Evolutionary conservation across 2,329 filamentous ascomycete species (phyloP).

Genomic region (Colletotrichum siamense): DNA sequence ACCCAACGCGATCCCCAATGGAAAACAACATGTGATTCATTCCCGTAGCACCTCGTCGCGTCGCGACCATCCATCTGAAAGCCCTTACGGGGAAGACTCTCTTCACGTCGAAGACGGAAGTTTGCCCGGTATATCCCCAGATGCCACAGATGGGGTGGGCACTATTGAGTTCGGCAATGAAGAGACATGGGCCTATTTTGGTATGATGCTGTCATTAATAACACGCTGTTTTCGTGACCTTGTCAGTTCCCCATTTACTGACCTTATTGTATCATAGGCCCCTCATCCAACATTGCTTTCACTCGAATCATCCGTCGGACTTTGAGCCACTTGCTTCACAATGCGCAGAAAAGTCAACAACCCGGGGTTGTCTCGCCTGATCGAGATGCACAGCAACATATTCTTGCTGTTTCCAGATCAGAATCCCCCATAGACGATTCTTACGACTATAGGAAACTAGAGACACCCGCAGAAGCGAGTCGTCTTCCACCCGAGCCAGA

Average conservation of each 20-base stretch:
- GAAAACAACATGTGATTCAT: neutral
- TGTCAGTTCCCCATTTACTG: neutral
- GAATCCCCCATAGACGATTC: neutral
- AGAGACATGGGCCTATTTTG: constrained; percentile 25
- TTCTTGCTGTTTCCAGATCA: constrained; percentile 7
- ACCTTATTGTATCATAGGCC: neutral
- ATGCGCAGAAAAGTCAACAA: neutral
- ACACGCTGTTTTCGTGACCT: neutral
- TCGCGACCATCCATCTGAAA: neutral
- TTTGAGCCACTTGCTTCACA: constrained; percentile 11
- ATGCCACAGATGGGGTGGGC: constrained; percentile 27
- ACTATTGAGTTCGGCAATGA: constrained; percentile 27
- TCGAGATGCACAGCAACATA: neutral
- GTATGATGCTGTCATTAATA: neutral
- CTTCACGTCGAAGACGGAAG: constrained; percentile 17
- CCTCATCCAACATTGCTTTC: constrained; percentile 29
- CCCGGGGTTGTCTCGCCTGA: neutral
- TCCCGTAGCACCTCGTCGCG: neutral
- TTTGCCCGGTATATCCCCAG: constrained; percentile 18
- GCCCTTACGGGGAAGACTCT: neutral
- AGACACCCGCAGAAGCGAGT: neutral
- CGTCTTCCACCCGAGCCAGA: constrained; percentile 24
- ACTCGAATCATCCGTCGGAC: constrained; percentile 23
- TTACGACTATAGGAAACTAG: neutral
- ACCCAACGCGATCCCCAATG: neutral